These are phyloP conservation scores for Elymus sibiricus DNA, from an alignment of 176 grass and related monocot genomes.

Conservation along the genomic window DNA sequence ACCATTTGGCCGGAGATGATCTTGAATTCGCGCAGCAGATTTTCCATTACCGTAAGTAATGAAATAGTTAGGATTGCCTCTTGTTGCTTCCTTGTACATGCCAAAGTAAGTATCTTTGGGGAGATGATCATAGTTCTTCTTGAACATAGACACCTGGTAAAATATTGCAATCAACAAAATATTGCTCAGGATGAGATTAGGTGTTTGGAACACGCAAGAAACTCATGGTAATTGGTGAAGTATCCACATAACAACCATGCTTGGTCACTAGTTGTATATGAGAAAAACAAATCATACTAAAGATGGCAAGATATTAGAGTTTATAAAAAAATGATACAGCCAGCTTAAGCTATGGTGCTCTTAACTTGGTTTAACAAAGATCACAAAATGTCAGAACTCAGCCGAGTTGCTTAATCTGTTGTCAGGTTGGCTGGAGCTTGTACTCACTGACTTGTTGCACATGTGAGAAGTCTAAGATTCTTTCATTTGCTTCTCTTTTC, in stretches of 20 bases:
- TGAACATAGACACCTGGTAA: conserved; percentile 95
- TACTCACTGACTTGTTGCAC: neutral
- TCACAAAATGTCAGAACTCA: neutral
- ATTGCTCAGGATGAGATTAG: neutral
- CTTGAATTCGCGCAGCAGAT: conserved; percentile 86
- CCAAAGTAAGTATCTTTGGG: conserved; percentile 90
- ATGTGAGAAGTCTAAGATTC: neutral
- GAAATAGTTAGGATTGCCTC: conserved; percentile 94
- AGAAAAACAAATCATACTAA: neutral
- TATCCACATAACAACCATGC: neutral
- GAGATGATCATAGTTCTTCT: conserved; percentile 99
- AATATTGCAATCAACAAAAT: conserved; percentile 27
- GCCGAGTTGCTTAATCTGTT: neutral
- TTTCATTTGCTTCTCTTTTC: neutral
- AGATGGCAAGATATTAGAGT: neutral
- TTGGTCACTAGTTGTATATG: neutral
- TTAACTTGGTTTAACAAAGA: neutral
- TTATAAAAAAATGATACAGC: neutral
- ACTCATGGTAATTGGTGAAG: neutral
- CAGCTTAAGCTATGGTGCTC: neutral
- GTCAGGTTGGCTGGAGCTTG: neutral
- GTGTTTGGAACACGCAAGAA: neutral
- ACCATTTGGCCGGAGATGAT: conserved; percentile 93
- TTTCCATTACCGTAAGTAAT: conserved; percentile 98
- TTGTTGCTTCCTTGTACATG: conserved; percentile 93